Evolutionary conservation across 108 stramenopile species (phyloP), one percentile per base, ranked within the genome.

Genomic region (Poteriospumella lacustris): DNA sequence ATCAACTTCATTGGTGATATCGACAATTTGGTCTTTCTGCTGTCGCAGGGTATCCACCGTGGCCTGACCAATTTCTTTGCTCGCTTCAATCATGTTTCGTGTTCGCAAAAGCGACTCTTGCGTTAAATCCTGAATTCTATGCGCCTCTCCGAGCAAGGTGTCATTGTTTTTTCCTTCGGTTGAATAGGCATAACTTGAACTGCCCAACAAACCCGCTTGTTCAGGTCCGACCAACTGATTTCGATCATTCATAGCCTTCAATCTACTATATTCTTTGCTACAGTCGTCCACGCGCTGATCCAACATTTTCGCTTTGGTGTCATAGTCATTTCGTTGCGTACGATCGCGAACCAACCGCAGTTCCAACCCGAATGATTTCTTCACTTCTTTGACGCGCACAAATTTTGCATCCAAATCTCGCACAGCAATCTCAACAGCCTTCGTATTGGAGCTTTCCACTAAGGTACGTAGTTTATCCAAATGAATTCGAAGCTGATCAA

Each of bases 61-160:
- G 9, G 60, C 60, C 36, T 3, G 3, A 34, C 60, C 60, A 33
- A 64, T 34, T 64, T 64, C 60, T 64, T 64, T 64, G 36, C 60
- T 64, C 36, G 60, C 60, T 64, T 64, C 60, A 64, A 64, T 64
- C 60, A 64, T 64, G 36, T 3, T 24, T 12, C 60, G 15, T 64
- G 60, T 64, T 34, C 60, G 60, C 9, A 34, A 3, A 34, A 64
- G 36, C 36, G 60, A 64, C 36, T 64, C 60, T 34, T 34, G 36
- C 9, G 60, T 64, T 64, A 64, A 64, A 33, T 64, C 60, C 36
- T 64, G 60, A 31, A 64, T 64, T 64, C 24, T 19, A 64, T 64
- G 15, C 36, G 60, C 24, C 9, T 64, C 60, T 9, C 29, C 31
- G 3, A 64, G 24, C 36, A 64, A 64, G 31, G 15, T 33, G 36